phyloP scores from a whole-genome alignment of 495 filamentous ascomycete species.

The Beverwykella pulmonaria region DNA sequence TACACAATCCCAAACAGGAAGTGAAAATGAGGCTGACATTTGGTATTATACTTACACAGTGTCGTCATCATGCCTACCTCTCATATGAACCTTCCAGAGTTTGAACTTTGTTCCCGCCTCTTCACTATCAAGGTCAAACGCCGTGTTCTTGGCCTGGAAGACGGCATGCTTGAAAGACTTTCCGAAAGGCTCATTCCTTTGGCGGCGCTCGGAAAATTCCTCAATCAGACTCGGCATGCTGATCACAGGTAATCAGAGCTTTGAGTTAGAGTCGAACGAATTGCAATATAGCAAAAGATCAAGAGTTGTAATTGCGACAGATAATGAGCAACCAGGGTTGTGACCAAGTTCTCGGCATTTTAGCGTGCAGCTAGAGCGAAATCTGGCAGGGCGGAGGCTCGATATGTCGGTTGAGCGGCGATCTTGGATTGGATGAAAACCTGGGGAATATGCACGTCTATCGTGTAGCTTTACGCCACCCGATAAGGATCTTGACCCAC shows the following conservation, averaged over 20 bases:
- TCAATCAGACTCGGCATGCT: conserved; percentile 23
- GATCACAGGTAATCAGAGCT: background rate
- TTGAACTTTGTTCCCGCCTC: conserved; percentile 16
- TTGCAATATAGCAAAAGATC: background rate
- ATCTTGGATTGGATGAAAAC: conserved; percentile 2
- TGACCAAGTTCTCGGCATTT: background rate
- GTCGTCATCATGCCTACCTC: conserved; percentile 20
- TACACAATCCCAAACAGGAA: background rate
- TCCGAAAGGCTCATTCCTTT: conserved; percentile 14
- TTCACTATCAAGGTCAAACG: conserved; percentile 13
- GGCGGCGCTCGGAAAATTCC: conserved; percentile 12
- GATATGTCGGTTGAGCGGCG: background rate
- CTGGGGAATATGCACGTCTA: conserved; percentile 15
- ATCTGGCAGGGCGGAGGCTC: background rate
- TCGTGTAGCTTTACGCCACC: conserved; percentile 22
- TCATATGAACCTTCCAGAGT: conserved; percentile 26
- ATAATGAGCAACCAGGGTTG: background rate
- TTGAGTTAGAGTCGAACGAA: background rate
- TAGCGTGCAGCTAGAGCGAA: background rate
- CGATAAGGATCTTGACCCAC: conserved; percentile 7
- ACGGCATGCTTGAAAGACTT: conserved; percentile 24
- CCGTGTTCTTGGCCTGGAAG: conserved; percentile 16
- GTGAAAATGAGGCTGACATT: background rate
- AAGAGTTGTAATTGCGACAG: background rate
- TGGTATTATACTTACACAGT: conserved; percentile 13